A percentile compares a stretch with the other conserved stretches of the same genome.
These are phyloP conservation scores for Globisporangium cystogenes DNA, from an alignment of 352 stramenopile genomes.

Conservation along the genomic window DNA sequence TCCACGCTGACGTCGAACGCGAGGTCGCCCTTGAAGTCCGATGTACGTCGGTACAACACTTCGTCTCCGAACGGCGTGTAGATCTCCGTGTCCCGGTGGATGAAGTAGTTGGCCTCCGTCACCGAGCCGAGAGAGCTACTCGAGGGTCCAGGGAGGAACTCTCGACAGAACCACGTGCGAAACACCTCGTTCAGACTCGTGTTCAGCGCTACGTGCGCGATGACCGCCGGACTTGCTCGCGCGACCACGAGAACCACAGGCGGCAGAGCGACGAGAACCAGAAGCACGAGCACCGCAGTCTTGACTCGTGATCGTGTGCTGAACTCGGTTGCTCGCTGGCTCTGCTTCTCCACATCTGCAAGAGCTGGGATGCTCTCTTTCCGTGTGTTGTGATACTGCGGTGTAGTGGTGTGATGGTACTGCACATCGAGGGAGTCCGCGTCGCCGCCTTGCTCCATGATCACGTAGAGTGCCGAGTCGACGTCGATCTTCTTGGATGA, in stretches of 20 bases:
- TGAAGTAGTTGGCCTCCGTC: slow-evolving; percentile 13
- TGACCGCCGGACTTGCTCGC: slow-evolving; percentile 12
- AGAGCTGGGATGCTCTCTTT: background rate
- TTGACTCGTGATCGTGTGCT: background rate
- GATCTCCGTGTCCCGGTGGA: slow-evolving; percentile 31
- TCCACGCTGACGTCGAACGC: slow-evolving; percentile 37
- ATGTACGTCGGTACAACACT: slow-evolving; percentile 35
- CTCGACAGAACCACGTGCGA: slow-evolving; percentile 11
- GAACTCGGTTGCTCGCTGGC: background rate
- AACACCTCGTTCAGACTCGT: slow-evolving; percentile 37
- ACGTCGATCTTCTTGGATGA: background rate
- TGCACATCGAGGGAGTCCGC: background rate
- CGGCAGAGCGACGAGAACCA: slow-evolving; percentile 13
- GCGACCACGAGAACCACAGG: slow-evolving; percentile 13
- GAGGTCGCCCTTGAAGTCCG: slow-evolving; percentile 31
- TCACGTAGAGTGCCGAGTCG: no score
- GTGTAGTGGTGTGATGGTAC: background rate
- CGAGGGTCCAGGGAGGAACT: slow-evolving; percentile 16
- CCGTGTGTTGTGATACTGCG: background rate
- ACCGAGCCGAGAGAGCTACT: slow-evolving; percentile 11
- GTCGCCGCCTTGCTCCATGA: background rate
- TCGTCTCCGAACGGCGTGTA: slow-evolving; percentile 33
- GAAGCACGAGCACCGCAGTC: slow-evolving; percentile 5
- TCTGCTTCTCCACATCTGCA: background rate
- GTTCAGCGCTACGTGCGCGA: slow-evolving; percentile 34